Conservation (phyloP, 2,329 filamentous ascomycete species). For the Aspergillus tanneri region DNA sequence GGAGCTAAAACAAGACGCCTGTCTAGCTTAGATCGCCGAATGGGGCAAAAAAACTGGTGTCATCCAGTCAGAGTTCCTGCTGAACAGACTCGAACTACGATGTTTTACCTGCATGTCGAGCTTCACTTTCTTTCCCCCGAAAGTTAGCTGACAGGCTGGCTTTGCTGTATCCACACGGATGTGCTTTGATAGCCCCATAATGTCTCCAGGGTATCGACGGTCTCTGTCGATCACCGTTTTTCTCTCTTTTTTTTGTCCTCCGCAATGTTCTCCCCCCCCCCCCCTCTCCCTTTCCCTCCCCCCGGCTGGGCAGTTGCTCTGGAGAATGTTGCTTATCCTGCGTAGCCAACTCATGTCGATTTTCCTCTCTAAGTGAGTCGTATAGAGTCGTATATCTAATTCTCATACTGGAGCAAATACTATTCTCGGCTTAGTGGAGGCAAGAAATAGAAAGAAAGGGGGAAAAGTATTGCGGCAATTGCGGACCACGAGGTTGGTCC, state of each 20-base stretch:
- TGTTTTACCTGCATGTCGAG: constrained; percentile 21
- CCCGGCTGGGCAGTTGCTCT: too few relatives aligned
- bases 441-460: too few relatives aligned
- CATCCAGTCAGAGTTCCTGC: constrained; percentile 10
- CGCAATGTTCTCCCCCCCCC: too few relatives aligned
- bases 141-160: constrained; percentile 8
- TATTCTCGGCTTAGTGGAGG: too few relatives aligned
- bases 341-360: too few relatives aligned
- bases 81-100: constrained; percentile 12
- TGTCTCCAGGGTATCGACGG: neutral
- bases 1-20: constrained; percentile 12
- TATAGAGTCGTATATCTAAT: too few relatives aligned
- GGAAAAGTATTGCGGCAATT: too few relatives aligned
- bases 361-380: too few relatives aligned
- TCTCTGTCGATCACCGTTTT: constrained; percentile 13
- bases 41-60: constrained; percentile 9
- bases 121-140: constrained; percentile 9
- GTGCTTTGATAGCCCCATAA: neutral
- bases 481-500: neutral
- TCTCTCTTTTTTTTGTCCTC: constrained; percentile 5
- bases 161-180: neutral
- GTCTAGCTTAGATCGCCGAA: constrained; percentile 12
- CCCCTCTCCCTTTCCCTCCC: too few relatives aligned
- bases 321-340: too few relatives aligned
- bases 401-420: too few relatives aligned